Conservation (phyloP, 2,329 filamentous ascomycete genomes). For the Blastomyces parvus region DNA sequence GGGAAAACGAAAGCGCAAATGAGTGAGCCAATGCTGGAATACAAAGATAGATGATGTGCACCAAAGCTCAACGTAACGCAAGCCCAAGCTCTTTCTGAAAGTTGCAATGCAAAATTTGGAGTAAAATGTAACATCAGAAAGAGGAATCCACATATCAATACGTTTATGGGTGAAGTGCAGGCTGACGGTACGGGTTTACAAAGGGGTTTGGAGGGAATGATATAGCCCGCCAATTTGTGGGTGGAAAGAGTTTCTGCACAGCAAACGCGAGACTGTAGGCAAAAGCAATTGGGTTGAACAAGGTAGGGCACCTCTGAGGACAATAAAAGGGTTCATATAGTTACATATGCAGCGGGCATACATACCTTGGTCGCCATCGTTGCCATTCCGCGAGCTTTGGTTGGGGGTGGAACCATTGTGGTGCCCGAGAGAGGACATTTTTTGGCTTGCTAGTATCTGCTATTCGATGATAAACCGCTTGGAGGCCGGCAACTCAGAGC, state of each 20-base stretch:
- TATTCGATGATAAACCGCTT: not conserved
- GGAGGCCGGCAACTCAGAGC: not conserved
- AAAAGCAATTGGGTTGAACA: not conserved
- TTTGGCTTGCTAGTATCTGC: not conserved
- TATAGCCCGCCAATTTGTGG: not conserved
- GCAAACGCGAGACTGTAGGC: not conserved
- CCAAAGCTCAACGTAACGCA: not conserved
- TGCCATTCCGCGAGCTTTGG: not conserved
- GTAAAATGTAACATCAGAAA: not conserved
- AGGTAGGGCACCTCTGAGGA: not conserved
- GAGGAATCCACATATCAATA: not conserved
- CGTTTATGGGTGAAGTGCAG: not conserved
- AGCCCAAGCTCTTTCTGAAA: not conserved
- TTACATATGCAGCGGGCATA: not conserved
- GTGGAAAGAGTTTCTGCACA: not conserved
- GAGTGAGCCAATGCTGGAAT: not conserved
- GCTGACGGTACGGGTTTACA: not conserved
- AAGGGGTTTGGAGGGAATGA: not conserved
- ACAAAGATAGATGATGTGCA: not conserved
- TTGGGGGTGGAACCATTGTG: not conserved
- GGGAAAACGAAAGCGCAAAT: conserved; percentile 3
- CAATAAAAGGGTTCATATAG: not conserved
- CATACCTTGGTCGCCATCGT: not conserved
- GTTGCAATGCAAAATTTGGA: not conserved
- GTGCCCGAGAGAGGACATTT: not conserved